A percentile compares a stretch with the other conserved stretches of the same genome.
Evolutionary conservation across 2,329 filamentous ascomycete genomes (phyloP).

Genomic region (Calonectria henricotiae): DNA sequence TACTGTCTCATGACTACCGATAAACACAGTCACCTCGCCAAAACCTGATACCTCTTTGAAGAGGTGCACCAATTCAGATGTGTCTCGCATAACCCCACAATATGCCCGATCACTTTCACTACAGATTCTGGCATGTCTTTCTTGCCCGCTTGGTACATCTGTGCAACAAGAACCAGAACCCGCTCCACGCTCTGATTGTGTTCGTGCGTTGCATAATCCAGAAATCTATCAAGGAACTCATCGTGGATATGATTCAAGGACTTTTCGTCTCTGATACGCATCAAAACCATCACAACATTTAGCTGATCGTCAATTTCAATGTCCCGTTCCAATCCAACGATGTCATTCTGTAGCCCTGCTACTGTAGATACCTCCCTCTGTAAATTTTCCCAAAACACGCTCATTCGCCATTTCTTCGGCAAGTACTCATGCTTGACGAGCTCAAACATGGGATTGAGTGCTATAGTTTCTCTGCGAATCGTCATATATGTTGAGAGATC

Average conservation of each 20-base stretch:
- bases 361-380: neutral
- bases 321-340: constrained; percentile 22
- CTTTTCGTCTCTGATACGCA: neutral
- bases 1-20: too few relatives aligned
- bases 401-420: neutral
- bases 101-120: neutral
- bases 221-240: neutral
- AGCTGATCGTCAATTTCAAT: neutral
- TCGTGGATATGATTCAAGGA: neutral
- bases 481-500: constrained; percentile 18
- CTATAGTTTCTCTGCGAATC: constrained; percentile 9
- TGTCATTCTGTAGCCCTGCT: constrained; percentile 23
- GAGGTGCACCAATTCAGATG: constrained; percentile 43
- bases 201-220: neutral
- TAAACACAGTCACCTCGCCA: too few relatives aligned
- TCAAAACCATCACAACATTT: neutral
- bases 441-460: constrained; percentile 16
- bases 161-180: neutral
- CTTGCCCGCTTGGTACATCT: neutral
- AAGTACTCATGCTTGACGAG: constrained; percentile 20
- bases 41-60: constrained; percentile 1
- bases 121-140: neutral
- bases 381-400: neutral
- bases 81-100: constrained; percentile 6
- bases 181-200: neutral